Conservation (phyloP, 78 protist genomes). For the Polysphondylium violaceum region DNA sequence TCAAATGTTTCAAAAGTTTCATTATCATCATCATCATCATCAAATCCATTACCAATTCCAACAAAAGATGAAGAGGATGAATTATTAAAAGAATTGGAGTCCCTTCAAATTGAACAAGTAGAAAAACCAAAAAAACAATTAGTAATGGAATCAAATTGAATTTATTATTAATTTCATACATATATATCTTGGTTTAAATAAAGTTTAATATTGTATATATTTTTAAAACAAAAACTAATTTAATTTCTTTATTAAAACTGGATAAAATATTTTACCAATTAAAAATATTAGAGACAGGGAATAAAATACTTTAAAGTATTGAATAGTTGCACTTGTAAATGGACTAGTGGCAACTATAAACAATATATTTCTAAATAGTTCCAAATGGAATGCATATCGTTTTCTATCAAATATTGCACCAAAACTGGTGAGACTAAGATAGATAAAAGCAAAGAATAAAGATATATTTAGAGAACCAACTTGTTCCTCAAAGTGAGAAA, state of each 20-base stretch:
- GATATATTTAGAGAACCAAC: conserved; percentile 8
- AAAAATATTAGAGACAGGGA: not conserved
- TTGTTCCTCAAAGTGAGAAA: conserved; percentile 2
- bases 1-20: not conserved
- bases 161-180: not conserved
- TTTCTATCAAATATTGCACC: conserved; percentile 61
- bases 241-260: too few relatives aligned
- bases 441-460: conserved; percentile 10
- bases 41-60: conserved; percentile 1
- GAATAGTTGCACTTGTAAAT: not conserved
- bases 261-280: not conserved
- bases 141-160: not conserved
- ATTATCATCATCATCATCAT: conserved; percentile 15
- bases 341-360: conserved; percentile 6
- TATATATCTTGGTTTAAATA: too few relatives aligned
- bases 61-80: conserved; percentile 42
- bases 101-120: not conserved
- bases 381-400: conserved; percentile 3
- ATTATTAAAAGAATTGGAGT: conserved; percentile 48
- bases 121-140: not conserved
- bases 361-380: conserved; percentile 1
- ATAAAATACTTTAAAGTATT: conserved; percentile 14
- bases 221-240: too few relatives aligned
- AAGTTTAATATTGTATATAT: too few relatives aligned
- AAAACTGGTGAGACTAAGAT: conserved; percentile 36